Percentiles rank a stretch among this genome's conserved stretches.
phyloP scores from a whole-genome alignment of 495 filamentous ascomycete genomes.

The Lindgomyces ingoldianus region DNA sequence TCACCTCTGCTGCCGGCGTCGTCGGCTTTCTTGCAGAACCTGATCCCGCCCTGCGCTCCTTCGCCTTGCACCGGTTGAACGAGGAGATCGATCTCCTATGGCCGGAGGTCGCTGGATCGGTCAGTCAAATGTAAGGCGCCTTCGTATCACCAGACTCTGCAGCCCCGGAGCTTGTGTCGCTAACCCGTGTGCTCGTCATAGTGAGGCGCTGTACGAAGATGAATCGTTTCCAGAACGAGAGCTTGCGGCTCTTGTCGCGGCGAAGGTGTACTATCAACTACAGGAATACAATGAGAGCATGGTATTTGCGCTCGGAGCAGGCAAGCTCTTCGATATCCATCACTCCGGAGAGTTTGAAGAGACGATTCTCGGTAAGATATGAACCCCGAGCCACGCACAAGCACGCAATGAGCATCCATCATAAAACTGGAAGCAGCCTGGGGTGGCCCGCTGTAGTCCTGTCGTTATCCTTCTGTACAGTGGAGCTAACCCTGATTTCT shows the following conservation, averaged over 20 bases:
- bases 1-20: constrained; percentile 91
- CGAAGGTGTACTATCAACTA: constrained; percentile 98
- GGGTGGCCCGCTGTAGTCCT: too few relatives aligned
- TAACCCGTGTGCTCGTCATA: constrained; percentile 46
- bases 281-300: constrained; percentile 99
- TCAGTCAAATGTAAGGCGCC: constrained; percentile 82
- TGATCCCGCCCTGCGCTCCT: constrained; percentile 87
- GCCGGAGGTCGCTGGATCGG: constrained; percentile 90
- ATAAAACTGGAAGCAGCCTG: not conserved
- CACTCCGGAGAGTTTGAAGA: constrained; percentile 94
- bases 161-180: constrained; percentile 5
- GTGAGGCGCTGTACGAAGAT: constrained; percentile 97
- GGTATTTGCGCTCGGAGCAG: constrained; percentile 94
- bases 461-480: too few relatives aligned
- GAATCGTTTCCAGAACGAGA: constrained; percentile 90
- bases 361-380: constrained; percentile 80
- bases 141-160: not conserved
- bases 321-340: constrained; percentile 91
- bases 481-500: not conserved
- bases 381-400: not conserved
- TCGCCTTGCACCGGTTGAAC: constrained; percentile 90
- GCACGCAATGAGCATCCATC: not conserved
- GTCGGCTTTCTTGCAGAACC: constrained; percentile 95
- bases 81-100: constrained; percentile 94
- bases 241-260: constrained; percentile 88